Evolutionary conservation across 495 filamentous ascomycete genomes (phyloP).

Genomic region (Neurospora sp.): DNA sequence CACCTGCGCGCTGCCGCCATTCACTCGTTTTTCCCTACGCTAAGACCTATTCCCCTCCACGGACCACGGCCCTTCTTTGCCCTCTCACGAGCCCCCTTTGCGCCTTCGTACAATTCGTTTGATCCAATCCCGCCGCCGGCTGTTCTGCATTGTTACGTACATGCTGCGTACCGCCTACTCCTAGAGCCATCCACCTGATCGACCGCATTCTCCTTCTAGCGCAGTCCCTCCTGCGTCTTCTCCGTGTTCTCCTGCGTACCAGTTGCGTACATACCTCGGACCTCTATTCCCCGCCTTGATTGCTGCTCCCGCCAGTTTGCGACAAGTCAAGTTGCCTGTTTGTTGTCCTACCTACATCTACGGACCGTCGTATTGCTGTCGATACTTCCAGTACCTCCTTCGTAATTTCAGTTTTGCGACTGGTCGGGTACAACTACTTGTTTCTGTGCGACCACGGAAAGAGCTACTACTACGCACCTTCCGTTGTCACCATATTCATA

Average conservation of each 20-base stretch:
- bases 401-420: neutral
- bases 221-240: neutral
- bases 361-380: neutral
- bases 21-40: neutral
- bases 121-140: neutral
- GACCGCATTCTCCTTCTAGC: neutral
- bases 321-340: neutral
- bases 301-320: neutral
- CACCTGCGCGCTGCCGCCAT: neutral
- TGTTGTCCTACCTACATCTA: neutral
- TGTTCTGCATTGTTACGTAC: neutral
- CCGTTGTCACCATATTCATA: neutral
- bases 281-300: neutral
- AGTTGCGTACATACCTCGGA: neutral
- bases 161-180: neutral
- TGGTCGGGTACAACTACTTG: neutral
- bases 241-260: neutral
- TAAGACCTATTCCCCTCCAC: neutral
- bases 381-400: neutral
- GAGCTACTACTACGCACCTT: neutral
- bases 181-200: neutral
- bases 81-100: neutral
- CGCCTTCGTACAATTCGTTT: neutral
- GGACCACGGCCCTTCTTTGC: neutral
- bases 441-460: neutral